phyloP scores from a whole-genome alignment of 306 rosid genomes.

The Prosopis cineraria region DNA sequence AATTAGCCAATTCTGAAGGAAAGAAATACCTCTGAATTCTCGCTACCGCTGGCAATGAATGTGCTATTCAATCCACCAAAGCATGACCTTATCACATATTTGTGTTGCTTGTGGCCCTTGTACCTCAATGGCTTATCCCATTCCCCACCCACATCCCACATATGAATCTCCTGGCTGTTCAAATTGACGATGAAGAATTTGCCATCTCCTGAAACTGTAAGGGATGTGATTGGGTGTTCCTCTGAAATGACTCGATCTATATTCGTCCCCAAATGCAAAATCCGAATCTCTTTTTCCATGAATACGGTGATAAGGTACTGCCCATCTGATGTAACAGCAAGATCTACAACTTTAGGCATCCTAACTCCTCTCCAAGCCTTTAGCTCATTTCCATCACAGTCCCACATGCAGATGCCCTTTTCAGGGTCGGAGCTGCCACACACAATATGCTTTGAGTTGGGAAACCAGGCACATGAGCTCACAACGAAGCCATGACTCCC shows the following conservation, averaged over 20 bases:
- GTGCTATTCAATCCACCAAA: constrained; percentile 77
- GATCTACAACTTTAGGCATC: constrained; percentile 87
- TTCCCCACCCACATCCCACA: constrained; percentile 86
- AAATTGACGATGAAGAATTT: constrained; percentile 82
- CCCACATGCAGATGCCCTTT: constrained; percentile 91
- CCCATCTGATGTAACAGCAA: constrained; percentile 85
- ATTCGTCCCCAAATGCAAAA: constrained; percentile 63
- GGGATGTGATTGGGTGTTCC: constrained; percentile 67
- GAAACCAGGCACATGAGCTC: constrained; percentile 99
- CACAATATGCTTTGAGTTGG: constrained; percentile 74
- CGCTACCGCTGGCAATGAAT: constrained; percentile 92
- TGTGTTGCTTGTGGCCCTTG: constrained; percentile 66
- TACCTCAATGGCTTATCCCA: constrained; percentile 64
- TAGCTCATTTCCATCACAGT: constrained; percentile 75
- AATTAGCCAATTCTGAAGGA: background rate
- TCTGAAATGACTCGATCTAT: constrained; percentile 69
- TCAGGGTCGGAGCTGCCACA: constrained; percentile 89
- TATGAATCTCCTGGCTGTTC: constrained; percentile 86
- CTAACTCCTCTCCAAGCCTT: constrained; percentile 85
- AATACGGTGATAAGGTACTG: constrained; percentile 79
- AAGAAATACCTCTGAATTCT: constrained; percentile 71
- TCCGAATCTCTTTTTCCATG: constrained; percentile 72
- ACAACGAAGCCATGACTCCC: constrained; percentile 75
- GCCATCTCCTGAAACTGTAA: constrained; percentile 72
- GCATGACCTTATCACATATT: constrained; percentile 87